phyloP scores from a whole-genome alignment of 2,329 filamentous ascomycete genomes.

The Ceratocystis albifundus region DNA sequence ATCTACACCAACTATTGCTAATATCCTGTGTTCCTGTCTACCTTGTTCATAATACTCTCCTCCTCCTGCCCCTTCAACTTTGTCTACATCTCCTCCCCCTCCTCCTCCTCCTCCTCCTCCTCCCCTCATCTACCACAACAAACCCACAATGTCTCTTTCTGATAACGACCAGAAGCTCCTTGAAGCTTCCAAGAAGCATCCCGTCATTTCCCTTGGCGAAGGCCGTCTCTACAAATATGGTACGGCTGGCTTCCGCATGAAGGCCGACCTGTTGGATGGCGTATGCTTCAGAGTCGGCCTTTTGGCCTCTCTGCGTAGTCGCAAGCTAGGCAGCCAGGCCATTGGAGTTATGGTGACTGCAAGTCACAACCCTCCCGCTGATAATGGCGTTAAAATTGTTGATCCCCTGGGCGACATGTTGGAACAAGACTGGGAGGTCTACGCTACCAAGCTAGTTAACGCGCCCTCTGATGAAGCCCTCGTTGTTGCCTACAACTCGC shows the following conservation, averaged over 20 bases:
- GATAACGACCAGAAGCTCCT: conserved; percentile 39
- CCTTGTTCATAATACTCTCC: conserved; percentile 1
- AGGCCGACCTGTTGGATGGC: conserved; percentile 70
- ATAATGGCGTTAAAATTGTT: conserved; percentile 92
- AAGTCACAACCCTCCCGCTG: conserved; percentile 78
- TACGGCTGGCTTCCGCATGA: conserved; percentile 58
- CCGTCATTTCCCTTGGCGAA: conserved; percentile 36
- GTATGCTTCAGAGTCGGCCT: conserved; percentile 89
- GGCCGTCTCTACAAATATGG: conserved; percentile 52
- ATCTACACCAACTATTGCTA: background rate
- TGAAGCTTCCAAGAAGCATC: conserved; percentile 50
- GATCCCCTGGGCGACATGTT: conserved; percentile 98
- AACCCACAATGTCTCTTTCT: conserved; percentile 8
- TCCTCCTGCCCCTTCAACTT: background rate
- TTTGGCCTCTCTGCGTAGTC: conserved; percentile 75
- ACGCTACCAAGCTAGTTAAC: conserved; percentile 84
- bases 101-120: background rate
- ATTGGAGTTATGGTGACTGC: conserved; percentile 97
- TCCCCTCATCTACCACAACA: conserved; percentile 20
- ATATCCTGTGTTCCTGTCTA: background rate
- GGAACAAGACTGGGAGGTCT: conserved; percentile 84
- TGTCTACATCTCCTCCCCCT: conserved; percentile 15
- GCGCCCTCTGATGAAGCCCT: conserved; percentile 63
- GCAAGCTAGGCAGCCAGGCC: conserved; percentile 77
- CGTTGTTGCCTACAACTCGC: conserved; percentile 60